phyloP scores from a whole-genome alignment of 192 early-diverging fungal species.

The Coemansia reversa region DNA sequence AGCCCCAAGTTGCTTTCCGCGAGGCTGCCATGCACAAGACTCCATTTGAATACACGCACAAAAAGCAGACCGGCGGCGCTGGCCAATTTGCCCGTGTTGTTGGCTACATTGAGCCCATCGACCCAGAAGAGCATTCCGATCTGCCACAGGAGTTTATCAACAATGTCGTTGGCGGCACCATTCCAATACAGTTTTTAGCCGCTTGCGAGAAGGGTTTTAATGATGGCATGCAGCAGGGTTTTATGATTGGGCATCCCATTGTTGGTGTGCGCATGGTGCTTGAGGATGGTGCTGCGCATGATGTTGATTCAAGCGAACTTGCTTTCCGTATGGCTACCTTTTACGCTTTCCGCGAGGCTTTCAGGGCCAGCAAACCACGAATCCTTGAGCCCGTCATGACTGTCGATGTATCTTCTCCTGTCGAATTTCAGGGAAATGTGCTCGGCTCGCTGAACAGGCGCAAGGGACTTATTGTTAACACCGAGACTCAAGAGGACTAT shows the following conservation, averaged over 20 bases:
- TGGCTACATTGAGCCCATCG: conserved; percentile 89
- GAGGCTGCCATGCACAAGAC: conserved; percentile 78
- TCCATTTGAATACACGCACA: conserved; percentile 95
- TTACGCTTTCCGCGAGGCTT: conserved; percentile 90
- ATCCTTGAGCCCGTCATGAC: conserved; percentile 97
- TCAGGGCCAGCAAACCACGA: conserved; percentile 73
- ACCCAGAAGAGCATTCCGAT: conserved; percentile 58
- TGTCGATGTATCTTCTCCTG: conserved; percentile 84
- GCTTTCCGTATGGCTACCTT: conserved; percentile 90
- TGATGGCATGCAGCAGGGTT: conserved; percentile 87
- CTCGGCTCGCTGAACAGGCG: conserved; percentile 95
- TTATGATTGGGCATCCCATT: conserved; percentile 88
- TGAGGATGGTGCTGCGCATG: conserved; percentile 87
- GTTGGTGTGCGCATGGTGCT: conserved; percentile 85
- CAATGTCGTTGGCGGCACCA: conserved; percentile 90
- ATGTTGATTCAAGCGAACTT: conserved; percentile 94
- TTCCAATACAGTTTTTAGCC: conserved; percentile 88
- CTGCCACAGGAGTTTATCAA: conserved; percentile 74
- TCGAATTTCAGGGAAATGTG: conserved; percentile 90
- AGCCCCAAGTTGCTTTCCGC: conserved; percentile 97
- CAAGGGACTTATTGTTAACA: conserved; percentile 92
- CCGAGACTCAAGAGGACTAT: conserved; percentile 90
- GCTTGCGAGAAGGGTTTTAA: conserved; percentile 96
- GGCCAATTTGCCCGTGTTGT: conserved; percentile 93
- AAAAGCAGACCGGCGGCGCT: conserved; percentile 96